Base-by-base conservation (phyloP, 495 filamentous ascomycete species). In the Aspergillus haitiensis region DNA sequence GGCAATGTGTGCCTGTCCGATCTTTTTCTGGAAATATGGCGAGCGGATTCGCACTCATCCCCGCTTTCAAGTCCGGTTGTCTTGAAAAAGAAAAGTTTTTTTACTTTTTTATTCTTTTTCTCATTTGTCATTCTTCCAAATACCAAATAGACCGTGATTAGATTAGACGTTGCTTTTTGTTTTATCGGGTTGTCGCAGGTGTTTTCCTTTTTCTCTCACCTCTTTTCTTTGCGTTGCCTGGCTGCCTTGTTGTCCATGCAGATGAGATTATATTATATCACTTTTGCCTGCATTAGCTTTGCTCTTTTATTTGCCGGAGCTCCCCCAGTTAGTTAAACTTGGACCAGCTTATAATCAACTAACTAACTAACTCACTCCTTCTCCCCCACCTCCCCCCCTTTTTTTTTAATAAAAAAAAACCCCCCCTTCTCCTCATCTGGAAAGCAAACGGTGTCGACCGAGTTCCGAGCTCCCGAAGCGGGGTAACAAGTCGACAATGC, bases 21-120 rank as follows among this genome's bases (percentile, higher is more conserved):
- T 77, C 31, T 52, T 75, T 0, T 75, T 80, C 59, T 72, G 69
- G 58, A 72, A 65, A 58, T 79, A 77, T 56, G 77, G 78, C 0
- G 66, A 62, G 36, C 39, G 7, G 45, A 71, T 72, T 56, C 66
- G 68, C 13, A 65, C 65, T 33, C 59, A 64, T 60, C 62, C 65
- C 3, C 61, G 61, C 39, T 64, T 67, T 60, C 62, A 67, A 18
- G 40, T 63, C n/a, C 50, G 52, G 52, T 48, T 67, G 36, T 64
- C 37, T n/a, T 40, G n/a, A 11, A 40, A 11, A 11, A 40, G 7
- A 40, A 10, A 11, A 11, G 5, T 10, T 5, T 40, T 10, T 40
- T 40, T 40, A 13, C n/a, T 40, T 27, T 27, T 27, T 27, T n/a
- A n/a, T n/a, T 27, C 21, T 42, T 27, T 27, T 27, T 27, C n/a